Evolutionary conservation across 495 filamentous ascomycete species (phyloP).

Genomic region (Corynascus novoguineensis): DNA sequence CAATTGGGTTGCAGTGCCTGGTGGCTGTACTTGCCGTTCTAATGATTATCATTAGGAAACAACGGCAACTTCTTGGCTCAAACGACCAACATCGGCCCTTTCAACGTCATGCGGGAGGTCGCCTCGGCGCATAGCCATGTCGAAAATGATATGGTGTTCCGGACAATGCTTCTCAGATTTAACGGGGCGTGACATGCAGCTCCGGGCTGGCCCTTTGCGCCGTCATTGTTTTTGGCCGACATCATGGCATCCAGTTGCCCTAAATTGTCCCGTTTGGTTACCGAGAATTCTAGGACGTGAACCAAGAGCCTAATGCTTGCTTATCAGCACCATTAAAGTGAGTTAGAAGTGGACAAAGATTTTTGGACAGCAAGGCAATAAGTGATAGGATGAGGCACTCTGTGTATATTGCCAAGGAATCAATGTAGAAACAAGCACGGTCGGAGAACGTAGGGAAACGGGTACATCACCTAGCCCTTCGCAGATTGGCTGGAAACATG

Average conservation of each 20-base stretch:
- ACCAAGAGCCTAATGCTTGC: constrained; percentile 40
- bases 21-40: constrained; percentile 73
- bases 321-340: too few species aligned
- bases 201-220: constrained; percentile 73
- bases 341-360: too few species aligned
- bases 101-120: constrained; percentile 82
- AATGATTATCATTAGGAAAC: constrained; percentile 70
- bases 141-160: constrained; percentile 73
- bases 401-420: too few species aligned
- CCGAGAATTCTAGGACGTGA: constrained; percentile 56
- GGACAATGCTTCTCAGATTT: constrained; percentile 62
- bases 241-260: constrained; percentile 72
- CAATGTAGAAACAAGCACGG: too few species aligned
- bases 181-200: constrained; percentile 63
- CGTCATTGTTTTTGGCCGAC: constrained; percentile 73
- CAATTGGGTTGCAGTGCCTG: constrained; percentile 82
- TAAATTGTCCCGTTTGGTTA: constrained; percentile 71
- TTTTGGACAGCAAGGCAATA: too few species aligned
- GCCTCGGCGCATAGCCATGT: constrained; percentile 83
- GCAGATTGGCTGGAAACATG: too few species aligned
- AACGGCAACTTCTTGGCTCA: constrained; percentile 57
- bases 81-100: constrained; percentile 66
- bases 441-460: too few species aligned
- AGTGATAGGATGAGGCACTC: too few species aligned
- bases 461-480: too few species aligned